Conservation (phyloP, 2,329 filamentous ascomycete species). For the Alternaria sp. region DNA sequence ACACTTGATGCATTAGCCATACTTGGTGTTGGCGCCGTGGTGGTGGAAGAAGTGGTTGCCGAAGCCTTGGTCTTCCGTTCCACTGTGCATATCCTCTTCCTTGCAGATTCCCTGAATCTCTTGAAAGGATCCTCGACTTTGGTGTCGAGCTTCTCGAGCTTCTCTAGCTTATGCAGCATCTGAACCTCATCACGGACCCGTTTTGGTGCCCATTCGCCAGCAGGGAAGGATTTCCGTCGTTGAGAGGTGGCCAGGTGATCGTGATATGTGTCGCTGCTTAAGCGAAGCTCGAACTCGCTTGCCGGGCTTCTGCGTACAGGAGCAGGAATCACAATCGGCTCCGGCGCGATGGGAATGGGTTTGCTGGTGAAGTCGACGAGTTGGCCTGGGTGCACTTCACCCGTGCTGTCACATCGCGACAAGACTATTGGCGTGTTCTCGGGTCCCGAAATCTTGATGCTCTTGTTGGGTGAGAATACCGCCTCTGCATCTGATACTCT, state of each 20-base stretch:
- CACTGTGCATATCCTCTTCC: slow-evolving; percentile 6
- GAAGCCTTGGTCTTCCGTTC: not conserved
- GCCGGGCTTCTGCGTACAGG: not conserved
- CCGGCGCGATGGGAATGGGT: not conserved
- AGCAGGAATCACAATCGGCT: not conserved
- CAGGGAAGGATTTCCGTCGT: slow-evolving; percentile 22
- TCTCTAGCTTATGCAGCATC: slow-evolving; percentile 12
- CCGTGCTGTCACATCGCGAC: not conserved
- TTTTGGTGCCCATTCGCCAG: slow-evolving; percentile 3
- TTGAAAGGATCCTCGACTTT: slow-evolving; percentile 1
- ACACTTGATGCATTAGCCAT: not conserved
- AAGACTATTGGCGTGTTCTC: not conserved
- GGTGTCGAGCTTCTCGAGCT: not conserved
- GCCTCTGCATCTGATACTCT: slow-evolving; percentile 6
- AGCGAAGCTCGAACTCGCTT: slow-evolving; percentile 12
- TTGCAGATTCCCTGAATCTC: not conserved
- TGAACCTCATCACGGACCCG: slow-evolving; percentile 8
- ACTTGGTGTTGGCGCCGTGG: not conserved
- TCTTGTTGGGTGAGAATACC: not conserved
- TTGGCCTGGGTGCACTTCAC: slow-evolving; percentile 22
- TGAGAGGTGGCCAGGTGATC: slow-evolving; percentile 18
- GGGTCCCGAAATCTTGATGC: not conserved
- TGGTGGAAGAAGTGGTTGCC: not conserved
- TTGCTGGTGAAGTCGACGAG: slow-evolving; percentile 21
- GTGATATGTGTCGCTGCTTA: slow-evolving; percentile 12